These are phyloP conservation scores for Nelumbo lutea DNA, from an alignment of 164 flowering plant species.

Conservation along the genomic window DNA sequence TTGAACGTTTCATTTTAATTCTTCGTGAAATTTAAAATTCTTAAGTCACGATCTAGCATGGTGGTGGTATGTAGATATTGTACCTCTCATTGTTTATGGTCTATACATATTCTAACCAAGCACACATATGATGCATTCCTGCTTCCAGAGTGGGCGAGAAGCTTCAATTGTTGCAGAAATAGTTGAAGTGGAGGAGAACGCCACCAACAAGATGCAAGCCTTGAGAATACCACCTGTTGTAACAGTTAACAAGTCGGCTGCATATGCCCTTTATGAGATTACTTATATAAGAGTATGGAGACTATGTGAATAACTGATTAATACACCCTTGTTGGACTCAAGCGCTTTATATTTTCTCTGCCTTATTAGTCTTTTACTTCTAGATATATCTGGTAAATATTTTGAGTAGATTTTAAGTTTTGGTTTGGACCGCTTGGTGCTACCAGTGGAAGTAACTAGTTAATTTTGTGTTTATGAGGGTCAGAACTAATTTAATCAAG, in stretches of 20 bases:
- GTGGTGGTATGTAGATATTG: too few relatives aligned
- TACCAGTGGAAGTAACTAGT: too few relatives aligned
- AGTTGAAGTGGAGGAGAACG: slow-evolving; percentile 82
- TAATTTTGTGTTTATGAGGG: too few relatives aligned
- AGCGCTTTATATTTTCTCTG: not conserved
- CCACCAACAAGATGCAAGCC: slow-evolving; percentile 62
- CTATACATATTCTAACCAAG: too few relatives aligned
- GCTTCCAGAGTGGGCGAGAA: slow-evolving; percentile 68
- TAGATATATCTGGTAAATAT: too few relatives aligned
- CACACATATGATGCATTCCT: not conserved
- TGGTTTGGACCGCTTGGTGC: not conserved
- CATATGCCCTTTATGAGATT: slow-evolving; percentile 69
- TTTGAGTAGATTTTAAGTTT: not conserved
- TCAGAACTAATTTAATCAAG: too few relatives aligned
- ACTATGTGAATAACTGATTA: not conserved
- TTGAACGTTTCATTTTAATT: too few relatives aligned
- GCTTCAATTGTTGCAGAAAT: slow-evolving; percentile 84
- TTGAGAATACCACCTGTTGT: slow-evolving; percentile 71
- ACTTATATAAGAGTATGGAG: slow-evolving; percentile 65
- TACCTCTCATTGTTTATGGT: not conserved
- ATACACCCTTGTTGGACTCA: not conserved
- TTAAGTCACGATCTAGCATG: too few relatives aligned
- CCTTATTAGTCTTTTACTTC: too few relatives aligned
- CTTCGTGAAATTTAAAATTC: too few relatives aligned
- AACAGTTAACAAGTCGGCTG: slow-evolving; percentile 77